These are phyloP conservation scores for Saturnispora halmiae DNA, from an alignment of 805 yeast species.

Conservation along the genomic window DNA sequence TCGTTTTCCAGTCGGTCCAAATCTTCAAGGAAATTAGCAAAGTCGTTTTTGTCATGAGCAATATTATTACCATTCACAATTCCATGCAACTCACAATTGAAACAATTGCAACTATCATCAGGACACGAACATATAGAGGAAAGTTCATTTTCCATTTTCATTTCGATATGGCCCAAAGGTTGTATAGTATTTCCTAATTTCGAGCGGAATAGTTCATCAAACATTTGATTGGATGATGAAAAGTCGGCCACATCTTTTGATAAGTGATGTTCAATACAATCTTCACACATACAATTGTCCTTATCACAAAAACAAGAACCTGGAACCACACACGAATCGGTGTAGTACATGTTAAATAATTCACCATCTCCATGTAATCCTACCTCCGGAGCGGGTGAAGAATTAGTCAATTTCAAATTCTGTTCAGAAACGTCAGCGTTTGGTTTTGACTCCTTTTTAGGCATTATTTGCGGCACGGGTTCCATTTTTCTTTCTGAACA, in stretches of 20 bases:
- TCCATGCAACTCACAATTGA: constrained; percentile 29
- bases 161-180: constrained; percentile 20
- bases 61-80: constrained; percentile 25
- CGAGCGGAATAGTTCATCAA: constrained; percentile 13
- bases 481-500: neutral
- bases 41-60: no score
- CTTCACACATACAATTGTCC: constrained; percentile 25
- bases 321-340: constrained; percentile 28
- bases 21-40: no score
- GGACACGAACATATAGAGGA: constrained; percentile 22
- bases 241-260: no score
- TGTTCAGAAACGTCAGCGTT: no score
- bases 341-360: constrained; percentile 26
- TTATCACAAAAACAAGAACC: constrained; percentile 30
- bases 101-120: constrained; percentile 28
- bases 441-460: no score
- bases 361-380: constrained; percentile 2
- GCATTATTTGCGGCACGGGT: no score
- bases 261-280: constrained; percentile 25
- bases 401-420: neutral
- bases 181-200: neutral
- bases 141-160: constrained; percentile 15
- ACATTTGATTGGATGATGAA: constrained; percentile 14
- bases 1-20: no score
- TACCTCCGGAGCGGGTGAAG: neutral